These are phyloP conservation scores for Sporisorium iseilematis-ciliati DNA, from an alignment of 1,284 basidiomycete genomes.

Conservation along the genomic window DNA sequence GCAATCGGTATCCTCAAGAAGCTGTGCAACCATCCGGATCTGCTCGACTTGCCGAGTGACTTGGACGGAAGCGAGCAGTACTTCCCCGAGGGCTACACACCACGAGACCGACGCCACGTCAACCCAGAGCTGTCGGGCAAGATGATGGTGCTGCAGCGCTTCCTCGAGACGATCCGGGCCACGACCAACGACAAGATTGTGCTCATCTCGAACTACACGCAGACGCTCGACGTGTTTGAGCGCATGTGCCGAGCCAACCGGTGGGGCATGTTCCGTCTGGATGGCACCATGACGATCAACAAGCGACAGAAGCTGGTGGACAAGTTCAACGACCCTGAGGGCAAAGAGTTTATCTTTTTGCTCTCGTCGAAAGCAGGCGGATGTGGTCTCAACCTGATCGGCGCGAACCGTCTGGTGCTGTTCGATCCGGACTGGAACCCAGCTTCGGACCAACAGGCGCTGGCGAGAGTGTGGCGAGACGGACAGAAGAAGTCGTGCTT, in stretches of 20 bases:
- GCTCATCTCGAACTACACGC: constrained; percentile 97
- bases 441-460: constrained; percentile 96
- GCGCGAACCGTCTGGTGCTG: constrained; percentile 93
- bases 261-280: constrained; percentile 91
- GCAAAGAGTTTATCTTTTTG: constrained; percentile 95
- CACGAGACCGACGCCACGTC: constrained; percentile 71
- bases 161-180: constrained; percentile 62
- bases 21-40: constrained; percentile 95
- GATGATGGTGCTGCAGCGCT: constrained; percentile 87
- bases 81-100: constrained; percentile 84
- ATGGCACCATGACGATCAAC: constrained; percentile 91
- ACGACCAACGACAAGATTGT: constrained; percentile 89
- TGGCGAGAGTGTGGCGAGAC: constrained; percentile 99
- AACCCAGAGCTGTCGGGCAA: constrained; percentile 65
- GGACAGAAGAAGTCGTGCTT: constrained; percentile 96
- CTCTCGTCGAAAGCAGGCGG: constrained; percentile 98
- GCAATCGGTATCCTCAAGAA: constrained; percentile 98
- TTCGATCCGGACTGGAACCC: constrained; percentile 99
- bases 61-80: constrained; percentile 85
- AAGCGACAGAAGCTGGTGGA: constrained; percentile 98
- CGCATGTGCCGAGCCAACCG: constrained; percentile 73
- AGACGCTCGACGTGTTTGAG: constrained; percentile 84
- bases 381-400: constrained; percentile 98
- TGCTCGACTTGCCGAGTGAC: constrained; percentile 88
- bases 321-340: constrained; percentile 94